Evolutionary conservation across 345 rosid species (phyloP).

Genomic region (Boechera divaricarpa): DNA sequence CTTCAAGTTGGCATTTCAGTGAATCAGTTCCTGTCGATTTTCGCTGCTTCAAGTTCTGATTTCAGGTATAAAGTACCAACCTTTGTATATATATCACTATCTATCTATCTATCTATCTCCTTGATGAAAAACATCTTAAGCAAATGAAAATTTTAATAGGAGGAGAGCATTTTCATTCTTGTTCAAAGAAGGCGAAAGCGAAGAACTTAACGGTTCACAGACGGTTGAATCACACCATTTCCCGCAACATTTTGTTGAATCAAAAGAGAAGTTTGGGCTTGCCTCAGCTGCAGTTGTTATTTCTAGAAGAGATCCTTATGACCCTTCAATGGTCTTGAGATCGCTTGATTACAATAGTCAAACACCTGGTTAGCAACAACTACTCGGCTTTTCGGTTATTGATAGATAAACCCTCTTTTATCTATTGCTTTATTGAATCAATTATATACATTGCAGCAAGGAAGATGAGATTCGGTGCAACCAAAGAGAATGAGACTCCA

Average conservation of each 20-base stretch:
- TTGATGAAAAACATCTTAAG: background rate
- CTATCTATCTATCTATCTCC: background rate
- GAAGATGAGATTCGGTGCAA: conserved; percentile 50
- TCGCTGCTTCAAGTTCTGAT: conserved; percentile 82
- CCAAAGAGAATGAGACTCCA: conserved; percentile 79
- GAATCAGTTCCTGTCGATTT: conserved; percentile 82
- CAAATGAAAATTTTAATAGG: conserved; percentile 50
- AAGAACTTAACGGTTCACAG: conserved; percentile 78
- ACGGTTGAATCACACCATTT: conserved; percentile 79
- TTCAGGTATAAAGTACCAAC: conserved; percentile 59
- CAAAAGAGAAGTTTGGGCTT: conserved; percentile 69
- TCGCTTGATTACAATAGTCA: conserved; percentile 69
- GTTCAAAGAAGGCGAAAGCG: conserved; percentile 79
- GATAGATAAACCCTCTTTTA: background rate
- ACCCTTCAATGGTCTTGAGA: conserved; percentile 61
- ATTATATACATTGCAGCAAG: conserved; percentile 44
- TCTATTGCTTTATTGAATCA: background rate
- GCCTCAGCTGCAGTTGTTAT: conserved; percentile 86
- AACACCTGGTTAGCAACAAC: conserved; percentile 58
- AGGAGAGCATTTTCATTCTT: conserved; percentile 83
- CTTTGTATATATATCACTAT: background rate
- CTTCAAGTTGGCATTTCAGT: conserved; percentile 89
- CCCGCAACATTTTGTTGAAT: conserved; percentile 77
- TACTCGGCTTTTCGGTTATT: background rate
- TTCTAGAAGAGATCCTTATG: conserved; percentile 60